phyloP scores from a whole-genome alignment of 352 stramenopile genomes.

The Phytopythium delawarense region DNA sequence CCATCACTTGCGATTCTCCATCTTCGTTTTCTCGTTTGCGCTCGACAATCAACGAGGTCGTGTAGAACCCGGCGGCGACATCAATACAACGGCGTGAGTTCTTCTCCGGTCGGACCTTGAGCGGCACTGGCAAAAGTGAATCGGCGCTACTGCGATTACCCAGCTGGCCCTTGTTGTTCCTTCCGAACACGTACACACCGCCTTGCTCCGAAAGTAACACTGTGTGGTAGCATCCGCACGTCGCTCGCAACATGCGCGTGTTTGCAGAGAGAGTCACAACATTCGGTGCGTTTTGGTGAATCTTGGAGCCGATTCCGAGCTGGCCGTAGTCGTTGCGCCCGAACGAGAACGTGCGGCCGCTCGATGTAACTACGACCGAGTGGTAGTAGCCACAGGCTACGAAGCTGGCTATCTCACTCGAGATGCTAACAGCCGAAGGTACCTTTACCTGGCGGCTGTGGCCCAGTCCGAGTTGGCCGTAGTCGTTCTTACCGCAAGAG shows the following conservation, averaged over 20 bases:
- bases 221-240: conserved; percentile 86
- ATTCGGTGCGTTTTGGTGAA: conserved; percentile 74
- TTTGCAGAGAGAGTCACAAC: conserved; percentile 66
- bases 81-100: conserved; percentile 72
- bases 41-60: conserved; percentile 82
- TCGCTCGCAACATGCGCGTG: conserved; percentile 65
- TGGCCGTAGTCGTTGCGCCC: conserved; percentile 87
- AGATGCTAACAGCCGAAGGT: conserved; percentile 45
- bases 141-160: conserved; percentile 83
- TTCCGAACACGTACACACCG: conserved; percentile 78
- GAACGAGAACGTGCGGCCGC: conserved; percentile 71
- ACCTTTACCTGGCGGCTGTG: conserved; percentile 79
- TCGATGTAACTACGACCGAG: conserved; percentile 63
- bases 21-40: conserved; percentile 82
- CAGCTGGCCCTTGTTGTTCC: conserved; percentile 89
- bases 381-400: conserved; percentile 88
- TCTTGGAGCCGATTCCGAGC: conserved; percentile 80
- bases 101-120: conserved; percentile 83
- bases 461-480: conserved; percentile 75
- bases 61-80: conserved; percentile 85
- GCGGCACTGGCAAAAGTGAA: conserved; percentile 68
- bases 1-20: conserved; percentile 43
- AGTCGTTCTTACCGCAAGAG: conserved; percentile 87
- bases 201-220: conserved; percentile 82
- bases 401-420: conserved; percentile 76